Evolutionary conservation across 2,329 filamentous ascomycete species (phyloP).

Genomic region (Cadophora sp.): DNA sequence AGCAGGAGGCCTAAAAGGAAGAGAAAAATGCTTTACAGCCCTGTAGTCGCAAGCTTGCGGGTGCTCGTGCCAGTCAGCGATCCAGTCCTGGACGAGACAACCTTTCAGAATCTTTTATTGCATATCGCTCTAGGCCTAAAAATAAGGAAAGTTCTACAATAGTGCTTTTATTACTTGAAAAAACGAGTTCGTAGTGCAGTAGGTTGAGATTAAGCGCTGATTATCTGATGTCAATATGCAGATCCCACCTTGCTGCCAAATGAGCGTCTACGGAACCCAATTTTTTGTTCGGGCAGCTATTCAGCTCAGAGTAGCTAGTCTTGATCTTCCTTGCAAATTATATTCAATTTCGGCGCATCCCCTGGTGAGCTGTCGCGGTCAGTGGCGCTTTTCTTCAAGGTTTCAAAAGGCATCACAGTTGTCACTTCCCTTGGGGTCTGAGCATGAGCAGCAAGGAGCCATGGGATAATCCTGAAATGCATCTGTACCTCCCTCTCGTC

Average conservation of each 20-base stretch:
- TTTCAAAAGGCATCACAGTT: neutral
- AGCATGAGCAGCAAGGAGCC: no score
- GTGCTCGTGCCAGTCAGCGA: constrained; percentile 1
- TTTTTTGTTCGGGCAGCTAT: neutral
- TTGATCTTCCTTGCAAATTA: neutral
- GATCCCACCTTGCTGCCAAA: neutral
- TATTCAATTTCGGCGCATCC: neutral
- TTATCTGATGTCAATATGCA: neutral
- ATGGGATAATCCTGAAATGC: no score
- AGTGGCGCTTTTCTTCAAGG: neutral
- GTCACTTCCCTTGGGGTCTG: neutral
- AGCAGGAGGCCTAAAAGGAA: neutral
- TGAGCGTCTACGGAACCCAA: neutral
- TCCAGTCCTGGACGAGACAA: neutral
- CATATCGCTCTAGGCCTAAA: neutral
- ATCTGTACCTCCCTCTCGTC: no score
- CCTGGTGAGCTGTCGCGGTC: neutral
- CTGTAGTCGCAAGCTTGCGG: neutral
- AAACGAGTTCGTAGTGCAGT: neutral
- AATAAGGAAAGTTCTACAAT: neutral
- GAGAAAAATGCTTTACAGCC: neutral
- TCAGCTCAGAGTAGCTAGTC: neutral
- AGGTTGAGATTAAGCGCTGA: neutral
- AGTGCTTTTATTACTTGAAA: neutral
- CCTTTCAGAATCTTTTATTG: neutral